A percentile compares a stretch with the other conserved stretches of the same genome.
phyloP scores from a whole-genome alignment of 2,329 filamentous ascomycete genomes.

The Epichloe amarillans region DNA sequence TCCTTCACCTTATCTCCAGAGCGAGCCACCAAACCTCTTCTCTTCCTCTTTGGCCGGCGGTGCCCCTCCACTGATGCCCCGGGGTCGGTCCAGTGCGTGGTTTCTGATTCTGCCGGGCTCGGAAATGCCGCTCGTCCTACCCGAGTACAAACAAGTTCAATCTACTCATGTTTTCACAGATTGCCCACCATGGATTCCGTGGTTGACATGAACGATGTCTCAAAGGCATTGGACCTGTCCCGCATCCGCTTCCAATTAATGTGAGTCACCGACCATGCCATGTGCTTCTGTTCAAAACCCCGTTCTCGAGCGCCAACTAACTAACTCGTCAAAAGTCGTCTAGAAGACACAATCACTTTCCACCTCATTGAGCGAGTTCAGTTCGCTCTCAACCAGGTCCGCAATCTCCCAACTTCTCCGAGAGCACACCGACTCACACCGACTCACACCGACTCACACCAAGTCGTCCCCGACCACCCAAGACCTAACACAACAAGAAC shows the following conservation, averaged over 20 bases:
- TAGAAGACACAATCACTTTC: constrained; percentile 96
- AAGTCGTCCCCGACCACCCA: no score
- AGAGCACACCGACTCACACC: background rate
- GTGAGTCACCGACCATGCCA: constrained; percentile 33
- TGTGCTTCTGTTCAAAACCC: background rate
- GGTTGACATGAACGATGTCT: constrained; percentile 75
- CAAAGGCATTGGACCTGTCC: constrained; percentile 73
- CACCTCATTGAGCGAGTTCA: constrained; percentile 96
- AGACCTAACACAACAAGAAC: background rate
- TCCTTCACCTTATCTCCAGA: no score
- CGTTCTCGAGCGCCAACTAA: background rate
- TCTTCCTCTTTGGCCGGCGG: no score
- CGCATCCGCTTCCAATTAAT: constrained; percentile 92
- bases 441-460: background rate
- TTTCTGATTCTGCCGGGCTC: background rate
- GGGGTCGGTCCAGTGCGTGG: no score
- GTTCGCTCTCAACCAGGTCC: constrained; percentile 66
- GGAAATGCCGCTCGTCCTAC: background rate
- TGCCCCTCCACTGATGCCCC: no score
- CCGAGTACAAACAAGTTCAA: background rate
- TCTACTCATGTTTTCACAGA: no score
- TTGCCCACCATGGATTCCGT: constrained; percentile 65
- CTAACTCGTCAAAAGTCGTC: constrained; percentile 45
- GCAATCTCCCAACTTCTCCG: constrained; percentile 2
- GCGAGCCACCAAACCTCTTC: no score